Evolutionary conservation across 768 basidiomycete species (phyloP), one percentile per base, ranked within the genome.

Genomic region (Auriscalpium vulgare): DNA sequence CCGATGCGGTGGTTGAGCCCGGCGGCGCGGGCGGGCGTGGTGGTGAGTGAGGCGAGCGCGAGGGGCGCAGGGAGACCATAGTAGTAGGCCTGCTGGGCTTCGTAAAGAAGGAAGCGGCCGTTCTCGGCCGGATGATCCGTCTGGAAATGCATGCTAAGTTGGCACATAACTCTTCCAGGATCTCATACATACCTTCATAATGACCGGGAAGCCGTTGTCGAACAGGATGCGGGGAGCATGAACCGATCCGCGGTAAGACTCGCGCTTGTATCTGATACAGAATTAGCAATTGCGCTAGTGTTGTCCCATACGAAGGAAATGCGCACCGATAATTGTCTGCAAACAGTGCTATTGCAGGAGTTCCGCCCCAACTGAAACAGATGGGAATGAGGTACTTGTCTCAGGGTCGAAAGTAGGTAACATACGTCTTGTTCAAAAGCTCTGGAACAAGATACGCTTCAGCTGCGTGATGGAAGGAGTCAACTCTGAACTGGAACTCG

Each of bases 1-100:
- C 94, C 94, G 59, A 97, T 75, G 29, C 94, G 82, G 67, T 95
- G 87, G 6, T 78, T 81, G 67, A 94, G 75, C 19, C 93, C 94
- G 51, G 88, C 78, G 5, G 82, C 74, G 37, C 79, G 74, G 0
- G 93, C 92, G 35, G 92, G 78, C 44, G 77, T 82, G 29, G 81
- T 81, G 0, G 83, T 95, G 10, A 95, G 84, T 23, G 89, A 81
- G 3, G 84, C 75, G 37, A 95, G 74, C 0, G 92, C 87, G 9
- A 82, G 71, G 51, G 84, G 81, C 8, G 75, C 75, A 36, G 86
- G 81, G 6, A 95, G 75, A 57, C 91, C 90, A 62, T 87, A 91
- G 66, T 84, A 87, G 65, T 87, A 82, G 0, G 87, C 88, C 68
- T 89, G 88, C 63, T 91, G 88, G 4, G 91, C 91, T 68, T 95